A percentile compares a stretch with the other conserved stretches of the same genome.
phyloP scores from a whole-genome alignment of 202 grass and related monocot genomes.

The Schoenoplectus tabernaemontani region DNA sequence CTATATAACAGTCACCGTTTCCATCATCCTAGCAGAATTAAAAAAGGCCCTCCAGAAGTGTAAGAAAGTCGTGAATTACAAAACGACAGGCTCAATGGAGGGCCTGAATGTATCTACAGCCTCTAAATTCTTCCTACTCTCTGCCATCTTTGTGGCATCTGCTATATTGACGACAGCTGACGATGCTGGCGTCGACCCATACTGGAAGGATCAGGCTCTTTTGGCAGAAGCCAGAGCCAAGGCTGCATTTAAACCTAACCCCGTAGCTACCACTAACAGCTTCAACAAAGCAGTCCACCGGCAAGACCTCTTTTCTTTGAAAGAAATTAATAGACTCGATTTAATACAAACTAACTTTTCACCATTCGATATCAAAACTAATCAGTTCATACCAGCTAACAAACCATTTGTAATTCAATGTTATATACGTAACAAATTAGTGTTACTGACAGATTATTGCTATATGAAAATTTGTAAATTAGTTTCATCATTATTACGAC shows the following conservation, averaged over 20 bases:
- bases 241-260: constrained; percentile 34
- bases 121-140: constrained; percentile 34
- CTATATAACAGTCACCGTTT: background rate
- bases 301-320: constrained; percentile 13
- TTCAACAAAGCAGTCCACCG: constrained; percentile 50
- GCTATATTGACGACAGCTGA: constrained; percentile 23
- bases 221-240: constrained; percentile 3
- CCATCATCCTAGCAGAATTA: background rate
- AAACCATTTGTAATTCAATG: background rate
- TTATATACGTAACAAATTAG: background rate
- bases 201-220: constrained; percentile 37
- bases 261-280: constrained; percentile 32
- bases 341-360: background rate
- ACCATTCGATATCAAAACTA: background rate
- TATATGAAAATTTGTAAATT: too few species aligned
- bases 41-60: background rate
- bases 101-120: constrained; percentile 16
- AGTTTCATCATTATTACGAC: background rate
- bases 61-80: background rate
- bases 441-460: too few species aligned
- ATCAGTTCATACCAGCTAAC: too few species aligned
- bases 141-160: constrained; percentile 31
- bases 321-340: background rate
- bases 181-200: constrained; percentile 32
- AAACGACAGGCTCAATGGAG: constrained; percentile 12